Base-by-base conservation (phyloP, 2,329 filamentous ascomycete genomes). In the Epichloe coenophiala region DNA sequence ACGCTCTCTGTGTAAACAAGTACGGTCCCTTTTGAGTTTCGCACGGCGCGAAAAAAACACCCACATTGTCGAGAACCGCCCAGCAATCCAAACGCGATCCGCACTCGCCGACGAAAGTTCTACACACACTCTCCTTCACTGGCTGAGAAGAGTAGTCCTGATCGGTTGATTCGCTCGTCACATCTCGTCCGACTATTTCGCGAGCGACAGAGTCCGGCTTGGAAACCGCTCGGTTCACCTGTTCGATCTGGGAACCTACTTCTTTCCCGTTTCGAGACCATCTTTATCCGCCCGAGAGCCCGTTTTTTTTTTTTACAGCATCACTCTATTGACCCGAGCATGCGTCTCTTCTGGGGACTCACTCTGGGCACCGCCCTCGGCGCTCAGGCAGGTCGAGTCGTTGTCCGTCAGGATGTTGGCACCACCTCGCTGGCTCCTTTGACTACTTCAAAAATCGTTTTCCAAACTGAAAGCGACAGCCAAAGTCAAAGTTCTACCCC, bases 321-420 rank as follows among this genome's bases (percentile, higher is more conserved):
- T 35, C 52, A 49, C 17, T 42, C 55, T 31, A 48, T 51, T 49
- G 53, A 48, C 27, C 33, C 43, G 40, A 37, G 19, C 17, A 61
- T 61, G 59, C 58, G 57, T 43, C 48, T 58, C 44, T 53, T 51
- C 31, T 54, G 51, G 53, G 55, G 53, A 41, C 48, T 61, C 48
- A 53, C 54, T 51, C 53, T 62, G 51, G 55, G 57, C 48, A 53
- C 55, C 49, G 51, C 57, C 23, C 52, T 60, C 31, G 55, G 56
- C 37, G 49, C 56, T 51, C 53, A 55, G 21, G 58, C 51, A 31
- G 27, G 52, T 37, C 41, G 37, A 42, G 17, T 53, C 21, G 41
- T 13, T 23, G 45, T 23, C 27, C 51, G 51, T 35, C 51, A 53
- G 33, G 39, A 21, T 50, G 2, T 15, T 19, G 41, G 17, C 39